phyloP scores from a whole-genome alignment of 305 asterid species.

The Salvia sclarea region DNA sequence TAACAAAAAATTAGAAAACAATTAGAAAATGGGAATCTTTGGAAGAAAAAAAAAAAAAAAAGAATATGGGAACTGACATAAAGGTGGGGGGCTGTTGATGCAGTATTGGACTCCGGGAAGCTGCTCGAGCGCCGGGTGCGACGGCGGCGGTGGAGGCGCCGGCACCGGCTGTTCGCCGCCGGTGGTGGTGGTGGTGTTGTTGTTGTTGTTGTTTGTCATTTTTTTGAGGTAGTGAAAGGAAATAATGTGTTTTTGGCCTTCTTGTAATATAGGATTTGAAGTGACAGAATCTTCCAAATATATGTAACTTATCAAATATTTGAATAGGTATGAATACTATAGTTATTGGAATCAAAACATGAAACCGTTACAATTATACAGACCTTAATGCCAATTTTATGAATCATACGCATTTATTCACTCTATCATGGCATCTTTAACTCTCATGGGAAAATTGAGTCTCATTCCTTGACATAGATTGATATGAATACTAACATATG shows the following conservation, averaged over 20 bases:
- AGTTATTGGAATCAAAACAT: constrained; percentile 22
- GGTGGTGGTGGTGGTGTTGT: neutral
- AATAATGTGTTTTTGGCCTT: neutral
- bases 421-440: neutral
- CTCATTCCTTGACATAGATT: too few species aligned
- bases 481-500: too few species aligned
- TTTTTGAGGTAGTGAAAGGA: constrained; percentile 28
- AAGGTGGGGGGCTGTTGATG: constrained; percentile 78
- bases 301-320: constrained; percentile 28
- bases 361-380: constrained; percentile 22
- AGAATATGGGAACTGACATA: constrained; percentile 42
- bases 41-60: neutral
- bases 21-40: neutral
- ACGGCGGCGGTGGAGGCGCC: constrained; percentile 36
- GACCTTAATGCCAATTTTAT: constrained; percentile 1
- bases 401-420: neutral
- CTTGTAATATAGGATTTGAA: constrained; percentile 27
- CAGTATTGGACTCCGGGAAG: constrained; percentile 72
- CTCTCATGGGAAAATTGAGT: neutral
- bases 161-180: neutral
- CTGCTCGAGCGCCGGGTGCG: constrained; percentile 67
- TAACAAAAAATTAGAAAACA: neutral
- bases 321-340: neutral
- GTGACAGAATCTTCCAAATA: constrained; percentile 25
- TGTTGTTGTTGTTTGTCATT: constrained; percentile 37